Evolutionary conservation across 2,329 filamentous ascomycete genomes (phyloP).

Genomic region (Penicillium aurantiogriseum): DNA sequence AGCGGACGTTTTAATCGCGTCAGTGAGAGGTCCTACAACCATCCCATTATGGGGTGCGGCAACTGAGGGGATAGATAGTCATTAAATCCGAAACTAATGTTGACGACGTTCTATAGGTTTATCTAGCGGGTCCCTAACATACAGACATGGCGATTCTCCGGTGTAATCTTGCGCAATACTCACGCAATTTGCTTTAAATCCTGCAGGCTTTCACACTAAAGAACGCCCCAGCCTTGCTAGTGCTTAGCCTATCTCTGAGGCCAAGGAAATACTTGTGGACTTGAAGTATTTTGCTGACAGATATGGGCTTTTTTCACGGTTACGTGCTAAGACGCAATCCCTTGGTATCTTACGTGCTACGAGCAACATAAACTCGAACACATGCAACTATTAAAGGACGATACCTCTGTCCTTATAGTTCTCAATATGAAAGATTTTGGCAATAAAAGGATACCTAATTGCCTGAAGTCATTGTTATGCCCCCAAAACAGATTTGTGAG

Average conservation of each 20-base stretch:
- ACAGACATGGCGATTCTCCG: neutral
- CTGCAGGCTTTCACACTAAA: neutral
- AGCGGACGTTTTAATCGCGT: neutral
- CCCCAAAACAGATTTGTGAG: neutral
- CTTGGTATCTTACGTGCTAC: neutral
- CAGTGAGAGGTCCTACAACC: neutral
- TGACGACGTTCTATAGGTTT: neutral
- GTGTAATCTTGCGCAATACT: neutral
- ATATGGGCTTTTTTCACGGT: neutral
- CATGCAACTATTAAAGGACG: neutral
- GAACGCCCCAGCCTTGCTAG: neutral
- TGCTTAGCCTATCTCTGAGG: neutral
- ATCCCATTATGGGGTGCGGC: neutral
- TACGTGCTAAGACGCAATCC: conserved; percentile 7
- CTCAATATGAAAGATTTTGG: neutral
- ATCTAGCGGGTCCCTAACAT: neutral
- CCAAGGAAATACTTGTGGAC: neutral
- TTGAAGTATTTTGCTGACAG: neutral
- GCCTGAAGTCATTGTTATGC: neutral
- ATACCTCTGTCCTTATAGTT: neutral
- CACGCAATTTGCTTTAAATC: neutral
- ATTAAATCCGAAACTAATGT: neutral
- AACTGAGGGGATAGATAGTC: neutral
- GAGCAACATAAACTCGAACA: conserved; percentile 7
- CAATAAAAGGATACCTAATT: neutral